phyloP scores from a whole-genome alignment of 495 filamentous ascomycete genomes.

The Aspergillus asperescens region DNA sequence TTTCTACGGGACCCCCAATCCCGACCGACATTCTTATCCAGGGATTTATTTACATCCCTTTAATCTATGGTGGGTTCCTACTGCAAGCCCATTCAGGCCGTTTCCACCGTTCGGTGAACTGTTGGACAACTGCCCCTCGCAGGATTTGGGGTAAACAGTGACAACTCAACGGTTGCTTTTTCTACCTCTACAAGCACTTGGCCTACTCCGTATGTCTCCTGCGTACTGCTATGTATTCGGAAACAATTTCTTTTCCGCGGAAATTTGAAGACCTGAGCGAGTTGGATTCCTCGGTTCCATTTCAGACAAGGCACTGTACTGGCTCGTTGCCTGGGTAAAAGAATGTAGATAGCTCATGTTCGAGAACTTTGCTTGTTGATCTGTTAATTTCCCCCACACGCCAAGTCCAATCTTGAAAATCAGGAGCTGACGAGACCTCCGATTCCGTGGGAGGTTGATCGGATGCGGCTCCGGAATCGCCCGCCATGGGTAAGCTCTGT shows the following conservation, averaged over 20 bases:
- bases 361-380: background rate
- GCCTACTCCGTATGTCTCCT: too few species aligned
- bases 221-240: background rate
- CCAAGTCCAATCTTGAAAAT: constrained; percentile 19
- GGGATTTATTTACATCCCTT: too few species aligned
- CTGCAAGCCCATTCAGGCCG: too few species aligned
- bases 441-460: too few species aligned
- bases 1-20: background rate
- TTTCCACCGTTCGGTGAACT: constrained; percentile 40
- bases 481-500: background rate
- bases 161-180: too few species aligned
- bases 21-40: background rate
- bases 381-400: constrained; percentile 32
- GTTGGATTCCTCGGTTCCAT: background rate
- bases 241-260: too few species aligned
- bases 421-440: background rate
- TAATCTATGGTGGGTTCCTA: too few species aligned
- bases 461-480: constrained; percentile 4
- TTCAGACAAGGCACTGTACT: background rate
- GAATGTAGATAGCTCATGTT: background rate
- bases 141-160: constrained; percentile 36
- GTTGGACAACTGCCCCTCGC: constrained; percentile 36
- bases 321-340: constrained; percentile 9
- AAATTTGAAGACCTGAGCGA: too few species aligned
- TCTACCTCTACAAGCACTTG: too few species aligned